Conservation (phyloP, 805 yeast species). For the Myxozyma melibiosi region DNA sequence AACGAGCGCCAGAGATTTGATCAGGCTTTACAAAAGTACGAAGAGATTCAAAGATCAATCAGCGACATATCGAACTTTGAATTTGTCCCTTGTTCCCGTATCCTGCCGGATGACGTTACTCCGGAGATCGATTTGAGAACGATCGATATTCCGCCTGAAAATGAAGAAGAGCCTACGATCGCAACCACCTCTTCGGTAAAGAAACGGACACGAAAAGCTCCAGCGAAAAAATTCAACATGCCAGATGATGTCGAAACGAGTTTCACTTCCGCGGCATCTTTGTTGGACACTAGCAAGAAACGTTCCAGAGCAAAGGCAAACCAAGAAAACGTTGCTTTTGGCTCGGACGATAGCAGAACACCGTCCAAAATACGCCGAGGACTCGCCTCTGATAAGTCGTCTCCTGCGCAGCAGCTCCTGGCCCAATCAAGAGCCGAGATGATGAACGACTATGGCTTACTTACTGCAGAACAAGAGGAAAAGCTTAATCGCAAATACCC, state of each 20-base stretch:
- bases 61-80: slow-evolving; percentile 49
- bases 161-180: slow-evolving; percentile 43
- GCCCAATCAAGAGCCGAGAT: slow-evolving; percentile 18
- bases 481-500: slow-evolving; percentile 5
- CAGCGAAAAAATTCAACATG: slow-evolving; percentile 27
- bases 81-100: slow-evolving; percentile 54
- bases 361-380: not conserved
- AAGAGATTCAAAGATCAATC: slow-evolving; percentile 60
- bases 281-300: slow-evolving; percentile 7
- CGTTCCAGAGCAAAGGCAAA: slow-evolving; percentile 11
- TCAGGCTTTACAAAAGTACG: slow-evolving; percentile 81
- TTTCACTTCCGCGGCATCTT: slow-evolving; percentile 21
- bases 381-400: not conserved
- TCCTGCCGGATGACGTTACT: slow-evolving; percentile 58
- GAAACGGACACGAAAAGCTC: slow-evolving; percentile 4
- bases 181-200: slow-evolving; percentile 10
- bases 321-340: slow-evolving; percentile 6
- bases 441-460: slow-evolving; percentile 14
- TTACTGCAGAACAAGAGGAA: slow-evolving; percentile 9
- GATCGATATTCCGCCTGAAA: slow-evolving; percentile 73
- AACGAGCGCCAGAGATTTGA: slow-evolving; percentile 79
- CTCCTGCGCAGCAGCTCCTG: not conserved
- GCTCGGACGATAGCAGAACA: not conserved
- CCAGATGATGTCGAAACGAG: slow-evolving; percentile 34
- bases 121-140: slow-evolving; percentile 61